These are phyloP conservation scores for Exophiala lecanii-corni DNA, from an alignment of 2,329 filamentous ascomycete species.

Conservation along the genomic window DNA sequence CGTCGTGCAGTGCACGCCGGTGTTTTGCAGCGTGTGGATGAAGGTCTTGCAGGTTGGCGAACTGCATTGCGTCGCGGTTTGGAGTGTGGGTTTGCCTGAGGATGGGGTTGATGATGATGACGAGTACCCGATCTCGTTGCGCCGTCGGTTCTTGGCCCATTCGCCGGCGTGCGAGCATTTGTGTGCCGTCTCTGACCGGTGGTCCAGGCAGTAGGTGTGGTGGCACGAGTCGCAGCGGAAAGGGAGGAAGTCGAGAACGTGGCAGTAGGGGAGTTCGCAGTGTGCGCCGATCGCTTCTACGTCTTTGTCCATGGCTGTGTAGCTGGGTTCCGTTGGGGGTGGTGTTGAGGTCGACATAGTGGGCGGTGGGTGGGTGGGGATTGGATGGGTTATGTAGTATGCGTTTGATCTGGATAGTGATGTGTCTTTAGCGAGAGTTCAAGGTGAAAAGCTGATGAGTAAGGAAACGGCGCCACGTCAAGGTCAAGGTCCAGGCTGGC, in stretches of 20 bases:
- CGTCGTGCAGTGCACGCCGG: conserved; percentile 47
- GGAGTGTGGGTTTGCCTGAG: conserved; percentile 50
- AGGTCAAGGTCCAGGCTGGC: not conserved
- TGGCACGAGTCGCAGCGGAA: conserved; percentile 89
- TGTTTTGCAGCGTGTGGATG: conserved; percentile 48
- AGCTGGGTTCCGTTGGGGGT: conserved; percentile 18
- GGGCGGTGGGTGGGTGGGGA: conserved; percentile 1
- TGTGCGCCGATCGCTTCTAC: conserved; percentile 82
- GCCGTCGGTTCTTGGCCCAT: conserved; percentile 52
- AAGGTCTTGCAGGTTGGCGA: conserved; percentile 48
- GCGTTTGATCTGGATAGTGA: no score
- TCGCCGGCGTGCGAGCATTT: conserved; percentile 58
- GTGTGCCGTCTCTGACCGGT: conserved; percentile 81
- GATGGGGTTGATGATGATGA: conserved; percentile 28
- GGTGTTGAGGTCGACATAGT: conserved; percentile 23
- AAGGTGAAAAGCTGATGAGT: no score
- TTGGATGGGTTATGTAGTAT: no score
- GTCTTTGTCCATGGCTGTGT: conserved; percentile 45
- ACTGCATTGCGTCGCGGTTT: conserved; percentile 50
- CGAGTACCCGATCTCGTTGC: conserved; percentile 29
- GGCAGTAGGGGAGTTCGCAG: conserved; percentile 87
- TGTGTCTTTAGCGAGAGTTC: no score
- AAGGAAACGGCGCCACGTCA: no score
- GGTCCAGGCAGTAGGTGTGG: conserved; percentile 84
- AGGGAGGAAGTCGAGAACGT: conserved; percentile 92